Conservation (phyloP, 441 rosid genomes). For the Codiaeum variegatum region DNA sequence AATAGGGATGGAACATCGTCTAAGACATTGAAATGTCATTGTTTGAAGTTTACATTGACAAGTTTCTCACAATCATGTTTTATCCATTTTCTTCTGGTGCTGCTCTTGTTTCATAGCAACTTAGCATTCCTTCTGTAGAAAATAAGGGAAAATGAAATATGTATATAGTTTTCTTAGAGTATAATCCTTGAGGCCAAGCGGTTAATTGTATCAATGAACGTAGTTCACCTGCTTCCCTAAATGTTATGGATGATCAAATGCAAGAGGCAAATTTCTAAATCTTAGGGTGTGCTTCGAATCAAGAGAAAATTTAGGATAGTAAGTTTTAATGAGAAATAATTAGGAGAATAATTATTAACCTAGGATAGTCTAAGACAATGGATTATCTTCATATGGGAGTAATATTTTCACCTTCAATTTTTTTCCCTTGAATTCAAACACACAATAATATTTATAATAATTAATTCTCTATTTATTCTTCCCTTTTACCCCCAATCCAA, state of each 20-base stretch:
- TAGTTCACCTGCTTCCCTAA: neutral
- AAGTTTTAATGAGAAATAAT: too few species aligned
- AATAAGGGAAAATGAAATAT: neutral
- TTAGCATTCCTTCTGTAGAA: neutral
- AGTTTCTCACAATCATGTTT: neutral
- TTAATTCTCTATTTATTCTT: too few species aligned
- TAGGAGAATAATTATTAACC: too few species aligned
- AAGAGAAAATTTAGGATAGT: too few species aligned
- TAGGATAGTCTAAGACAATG: too few species aligned
- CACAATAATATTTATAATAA: too few species aligned
- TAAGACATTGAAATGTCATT: neutral
- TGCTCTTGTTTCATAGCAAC: neutral
- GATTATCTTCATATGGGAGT: too few species aligned
- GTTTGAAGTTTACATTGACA: neutral
- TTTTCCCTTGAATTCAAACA: too few species aligned
- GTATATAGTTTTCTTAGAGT: neutral
- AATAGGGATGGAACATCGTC: neutral
- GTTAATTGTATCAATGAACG: neutral
- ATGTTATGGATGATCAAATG: neutral
- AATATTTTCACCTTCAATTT: too few species aligned
- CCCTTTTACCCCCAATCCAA: too few species aligned
- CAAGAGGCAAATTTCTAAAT: neutral
- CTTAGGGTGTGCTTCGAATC: too few species aligned
- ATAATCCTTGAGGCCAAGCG: neutral
- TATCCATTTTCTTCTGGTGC: neutral